These are phyloP conservation scores for Sechiopsis laciniata DNA, from an alignment of 306 rosid genomes.

Conservation along the genomic window DNA sequence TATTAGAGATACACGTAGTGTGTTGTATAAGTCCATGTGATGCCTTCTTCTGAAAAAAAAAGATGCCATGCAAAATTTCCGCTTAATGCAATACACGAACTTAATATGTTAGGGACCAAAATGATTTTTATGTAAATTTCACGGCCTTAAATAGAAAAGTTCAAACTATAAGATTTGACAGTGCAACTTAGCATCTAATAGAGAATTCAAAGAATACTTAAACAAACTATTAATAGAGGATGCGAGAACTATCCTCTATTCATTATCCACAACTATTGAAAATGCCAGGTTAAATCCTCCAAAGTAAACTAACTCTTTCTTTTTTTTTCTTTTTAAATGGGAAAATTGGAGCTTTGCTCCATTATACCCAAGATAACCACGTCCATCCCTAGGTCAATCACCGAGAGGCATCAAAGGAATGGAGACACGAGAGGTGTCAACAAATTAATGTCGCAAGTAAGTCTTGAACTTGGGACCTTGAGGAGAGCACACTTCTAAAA, in stretches of 20 bases:
- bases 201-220: not conserved
- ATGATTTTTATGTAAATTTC: not conserved
- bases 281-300: not conserved
- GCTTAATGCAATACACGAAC: not conserved
- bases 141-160: not conserved
- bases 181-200: not conserved
- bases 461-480: no score
- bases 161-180: not conserved
- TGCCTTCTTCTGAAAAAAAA: no score
- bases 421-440: no score
- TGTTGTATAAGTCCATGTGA: not conserved
- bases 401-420: no score
- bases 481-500: no score
- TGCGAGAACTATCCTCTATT: not conserved
- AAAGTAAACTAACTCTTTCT: no score
- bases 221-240: not conserved
- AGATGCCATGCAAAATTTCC: not conserved
- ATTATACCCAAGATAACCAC: no score
- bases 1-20: not conserved
- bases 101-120: not conserved
- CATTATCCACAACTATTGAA: not conserved
- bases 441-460: no score
- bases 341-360: no score
- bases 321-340: no score
- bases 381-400: no score